These are phyloP conservation scores for Raphidocelis subcapitata DNA, from an alignment of 139 green algal species.

Conservation along the genomic window DNA sequence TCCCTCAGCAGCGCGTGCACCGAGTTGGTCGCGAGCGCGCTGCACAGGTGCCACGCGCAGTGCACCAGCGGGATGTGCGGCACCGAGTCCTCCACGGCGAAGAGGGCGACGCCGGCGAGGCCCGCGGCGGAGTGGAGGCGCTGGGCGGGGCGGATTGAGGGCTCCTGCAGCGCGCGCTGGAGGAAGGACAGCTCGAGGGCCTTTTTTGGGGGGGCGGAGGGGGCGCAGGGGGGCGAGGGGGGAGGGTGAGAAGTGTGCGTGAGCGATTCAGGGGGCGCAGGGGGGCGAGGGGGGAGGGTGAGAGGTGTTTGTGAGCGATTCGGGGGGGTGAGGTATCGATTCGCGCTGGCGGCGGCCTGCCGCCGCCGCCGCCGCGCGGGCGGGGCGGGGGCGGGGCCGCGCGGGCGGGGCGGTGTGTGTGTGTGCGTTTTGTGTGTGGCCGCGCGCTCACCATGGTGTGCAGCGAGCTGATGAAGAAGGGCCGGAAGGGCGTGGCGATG, in stretches of 20 bases:
- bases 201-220: constrained; percentile 10
- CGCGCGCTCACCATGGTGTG: constrained; percentile 56
- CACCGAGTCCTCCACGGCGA: constrained; percentile 53
- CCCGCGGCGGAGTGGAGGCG: constrained; percentile 46
- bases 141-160: constrained; percentile 42
- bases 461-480: constrained; percentile 49
- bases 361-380: too few relatives aligned
- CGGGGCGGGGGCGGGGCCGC: too few relatives aligned
- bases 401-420: neutral
- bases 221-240: neutral
- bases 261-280: neutral
- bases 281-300: too few relatives aligned
- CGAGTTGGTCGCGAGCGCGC: too few relatives aligned
- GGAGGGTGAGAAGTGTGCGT: constrained; percentile 3
- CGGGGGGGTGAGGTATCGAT: too few relatives aligned
- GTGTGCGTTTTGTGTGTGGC: neutral
- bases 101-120: constrained; percentile 44
- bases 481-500: constrained; percentile 61
- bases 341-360: too few relatives aligned
- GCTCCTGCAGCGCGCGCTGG: constrained; percentile 11
- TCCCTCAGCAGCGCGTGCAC: too few relatives aligned
- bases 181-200: constrained; percentile 18
- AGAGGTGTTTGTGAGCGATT: too few relatives aligned
- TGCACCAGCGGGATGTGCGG: constrained; percentile 51
- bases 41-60: constrained; percentile 31